These are phyloP conservation scores for Trichocladium antarcticum DNA, from an alignment of 495 filamentous ascomycete genomes.

Conservation along the genomic window DNA sequence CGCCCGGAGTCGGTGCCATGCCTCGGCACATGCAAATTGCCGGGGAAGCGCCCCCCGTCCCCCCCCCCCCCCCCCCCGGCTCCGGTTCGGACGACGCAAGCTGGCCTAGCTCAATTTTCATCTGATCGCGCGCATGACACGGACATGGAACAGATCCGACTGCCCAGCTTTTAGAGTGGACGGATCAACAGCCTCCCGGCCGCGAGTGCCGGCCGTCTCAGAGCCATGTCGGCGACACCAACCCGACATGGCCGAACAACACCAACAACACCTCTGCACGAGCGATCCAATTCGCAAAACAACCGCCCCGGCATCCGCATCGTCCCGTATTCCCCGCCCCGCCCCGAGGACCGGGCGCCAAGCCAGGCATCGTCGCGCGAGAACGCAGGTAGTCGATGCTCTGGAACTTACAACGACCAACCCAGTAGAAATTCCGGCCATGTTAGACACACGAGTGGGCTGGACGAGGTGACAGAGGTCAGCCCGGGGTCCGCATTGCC, in stretches of 20 bases:
- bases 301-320: constrained; percentile 41
- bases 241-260: constrained; percentile 25
- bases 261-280: constrained; percentile 43
- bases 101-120: background rate
- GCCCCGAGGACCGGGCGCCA: constrained; percentile 24
- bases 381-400: constrained; percentile 9
- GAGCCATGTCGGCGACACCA: constrained; percentile 30
- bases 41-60: too few relatives aligned
- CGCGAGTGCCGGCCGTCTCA: constrained; percentile 20
- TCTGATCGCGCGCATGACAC: constrained; percentile 20
- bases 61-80: background rate
- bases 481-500: constrained; percentile 31
- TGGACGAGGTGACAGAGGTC: constrained; percentile 9
- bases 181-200: constrained; percentile 21
- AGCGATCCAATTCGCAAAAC: constrained; percentile 45
- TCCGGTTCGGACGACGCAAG: constrained; percentile 2
- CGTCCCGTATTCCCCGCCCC: constrained; percentile 44
- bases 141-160: constrained; percentile 26
- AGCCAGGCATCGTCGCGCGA: constrained; percentile 26
- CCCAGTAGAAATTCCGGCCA: constrained; percentile 6
- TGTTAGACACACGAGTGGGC: constrained; percentile 9
- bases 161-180: constrained; percentile 18
- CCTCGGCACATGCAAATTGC: too few relatives aligned
- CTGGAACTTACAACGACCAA: constrained; percentile 20
- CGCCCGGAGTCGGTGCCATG: too few relatives aligned